A percentile compares a stretch with the other conserved stretches of the same genome.
These are phyloP conservation scores for Flammula alnicola DNA, from an alignment of 1,284 basidiomycete genomes.

Conservation along the genomic window DNA sequence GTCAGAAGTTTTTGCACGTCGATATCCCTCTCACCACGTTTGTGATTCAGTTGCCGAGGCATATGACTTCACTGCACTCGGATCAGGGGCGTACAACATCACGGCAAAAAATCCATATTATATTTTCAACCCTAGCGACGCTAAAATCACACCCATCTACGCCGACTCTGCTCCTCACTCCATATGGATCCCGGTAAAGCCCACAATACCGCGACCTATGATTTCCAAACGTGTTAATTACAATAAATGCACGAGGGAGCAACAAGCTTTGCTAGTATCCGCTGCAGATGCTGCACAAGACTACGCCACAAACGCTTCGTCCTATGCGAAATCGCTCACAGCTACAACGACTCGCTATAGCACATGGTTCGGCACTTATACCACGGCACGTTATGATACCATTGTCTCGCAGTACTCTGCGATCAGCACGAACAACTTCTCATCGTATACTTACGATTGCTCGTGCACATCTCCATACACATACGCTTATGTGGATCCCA, in stretches of 20 bases:
- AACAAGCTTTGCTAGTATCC: conserved; percentile 36
- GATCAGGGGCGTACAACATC: conserved; percentile 46
- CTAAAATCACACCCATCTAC: conserved; percentile 31
- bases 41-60: conserved; percentile 43
- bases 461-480: conserved; percentile 44
- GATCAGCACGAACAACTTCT: conserved; percentile 39
- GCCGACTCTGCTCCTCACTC: conserved; percentile 38
- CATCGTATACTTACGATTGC: conserved; percentile 47
- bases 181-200: no score
- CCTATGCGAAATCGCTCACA: conserved; percentile 40
- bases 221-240: conserved; percentile 41
- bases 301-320: conserved; percentile 42
- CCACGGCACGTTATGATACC: conserved; percentile 40
- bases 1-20: neutral
- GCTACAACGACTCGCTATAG: conserved; percentile 44
- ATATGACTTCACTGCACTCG: conserved; percentile 52
- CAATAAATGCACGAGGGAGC: conserved; percentile 43
- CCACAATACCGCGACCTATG: conserved; percentile 35
- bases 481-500: conserved; percentile 51
- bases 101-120: conserved; percentile 48
- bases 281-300: conserved; percentile 45
- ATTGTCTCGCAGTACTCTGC: conserved; percentile 44
- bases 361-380: conserved; percentile 56
- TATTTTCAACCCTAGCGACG: conserved; percentile 36
- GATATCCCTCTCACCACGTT: neutral